Conservation (phyloP, 225 moss, liverwort and hornwort species). For the Bryoerythrophyllum caledonicum region DNA sequence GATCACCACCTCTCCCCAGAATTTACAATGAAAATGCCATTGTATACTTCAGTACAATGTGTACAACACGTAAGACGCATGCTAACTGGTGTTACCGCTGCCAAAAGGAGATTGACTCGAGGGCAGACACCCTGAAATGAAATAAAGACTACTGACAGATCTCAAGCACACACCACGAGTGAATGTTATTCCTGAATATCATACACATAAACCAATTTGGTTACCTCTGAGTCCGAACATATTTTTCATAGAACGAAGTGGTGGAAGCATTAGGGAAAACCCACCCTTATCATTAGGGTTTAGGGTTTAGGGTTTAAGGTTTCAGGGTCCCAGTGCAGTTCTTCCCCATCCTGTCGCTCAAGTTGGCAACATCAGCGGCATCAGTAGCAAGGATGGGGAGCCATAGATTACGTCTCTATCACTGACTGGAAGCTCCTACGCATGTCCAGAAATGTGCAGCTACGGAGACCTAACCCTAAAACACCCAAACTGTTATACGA, state of each 20-base stretch:
- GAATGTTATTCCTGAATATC: not conserved
- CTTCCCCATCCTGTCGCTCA: not conserved
- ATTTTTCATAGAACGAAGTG: not conserved
- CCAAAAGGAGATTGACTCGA: not conserved
- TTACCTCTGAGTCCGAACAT: not conserved
- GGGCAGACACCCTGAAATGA: not conserved
- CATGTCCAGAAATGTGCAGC: constrained; percentile 1
- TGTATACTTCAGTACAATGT: no score
- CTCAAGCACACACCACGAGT: not conserved
- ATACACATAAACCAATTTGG: not conserved
- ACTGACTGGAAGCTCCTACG: not conserved
- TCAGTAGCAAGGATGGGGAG: not conserved
- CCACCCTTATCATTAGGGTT: no score
- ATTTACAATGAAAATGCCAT: no score
- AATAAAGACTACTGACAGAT: not conserved
- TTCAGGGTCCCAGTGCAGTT: no score
- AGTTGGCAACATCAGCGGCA: constrained; percentile 10
- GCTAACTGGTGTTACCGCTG: not conserved
- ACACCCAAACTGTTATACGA: not conserved
- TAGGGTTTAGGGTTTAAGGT: no score
- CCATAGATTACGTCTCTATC: not conserved
- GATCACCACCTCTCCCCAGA: no score
- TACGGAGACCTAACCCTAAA: not conserved
- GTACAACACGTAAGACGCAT: no score
- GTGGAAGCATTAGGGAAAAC: not conserved